phyloP scores from a whole-genome alignment of 2,329 filamentous ascomycete species.

The Colletotrichum magnum region DNA sequence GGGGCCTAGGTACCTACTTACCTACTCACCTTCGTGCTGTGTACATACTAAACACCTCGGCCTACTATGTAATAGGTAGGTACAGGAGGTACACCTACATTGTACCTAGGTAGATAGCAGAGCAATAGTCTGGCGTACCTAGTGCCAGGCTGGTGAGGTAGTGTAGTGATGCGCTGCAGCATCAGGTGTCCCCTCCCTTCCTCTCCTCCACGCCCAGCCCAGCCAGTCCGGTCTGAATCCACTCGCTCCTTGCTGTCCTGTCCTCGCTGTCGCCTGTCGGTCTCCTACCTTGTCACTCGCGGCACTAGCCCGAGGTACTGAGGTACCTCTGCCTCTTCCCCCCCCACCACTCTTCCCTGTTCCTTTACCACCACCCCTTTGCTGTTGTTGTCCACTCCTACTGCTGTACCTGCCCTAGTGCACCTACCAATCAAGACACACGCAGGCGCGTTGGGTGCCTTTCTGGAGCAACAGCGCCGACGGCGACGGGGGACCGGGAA shows the following conservation, averaged over 20 bases:
- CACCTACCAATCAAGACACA: no score
- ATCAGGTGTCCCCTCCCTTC: neutral
- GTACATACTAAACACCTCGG: no score
- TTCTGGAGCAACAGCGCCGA: no score
- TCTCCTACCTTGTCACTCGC: slow-evolving; percentile 1
- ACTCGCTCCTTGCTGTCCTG: slow-evolving; percentile 5
- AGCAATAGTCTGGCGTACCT: no score
- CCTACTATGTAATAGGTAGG: no score
- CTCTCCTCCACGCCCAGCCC: neutral
- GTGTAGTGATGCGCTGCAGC: neutral
- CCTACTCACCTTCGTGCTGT: no score
- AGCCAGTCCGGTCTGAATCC: neutral
- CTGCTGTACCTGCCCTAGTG: slow-evolving; percentile 5
- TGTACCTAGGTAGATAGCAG: no score
- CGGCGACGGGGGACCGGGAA: no score
- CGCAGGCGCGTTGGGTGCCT: no score
- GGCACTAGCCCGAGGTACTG: slow-evolving; percentile 1
- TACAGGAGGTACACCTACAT: no score
- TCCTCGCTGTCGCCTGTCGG: neutral
- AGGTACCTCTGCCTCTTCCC: slow-evolving; percentile 4
- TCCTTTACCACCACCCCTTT: neutral
- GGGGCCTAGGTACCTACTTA: no score
- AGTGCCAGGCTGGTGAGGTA: neutral
- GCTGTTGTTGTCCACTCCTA: neutral
- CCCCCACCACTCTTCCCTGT: neutral